A percentile compares a stretch with the other conserved stretches of the same genome.
Conservation (phyloP, 768 basidiomycete genomes). For the Phaffia australis region DNA sequence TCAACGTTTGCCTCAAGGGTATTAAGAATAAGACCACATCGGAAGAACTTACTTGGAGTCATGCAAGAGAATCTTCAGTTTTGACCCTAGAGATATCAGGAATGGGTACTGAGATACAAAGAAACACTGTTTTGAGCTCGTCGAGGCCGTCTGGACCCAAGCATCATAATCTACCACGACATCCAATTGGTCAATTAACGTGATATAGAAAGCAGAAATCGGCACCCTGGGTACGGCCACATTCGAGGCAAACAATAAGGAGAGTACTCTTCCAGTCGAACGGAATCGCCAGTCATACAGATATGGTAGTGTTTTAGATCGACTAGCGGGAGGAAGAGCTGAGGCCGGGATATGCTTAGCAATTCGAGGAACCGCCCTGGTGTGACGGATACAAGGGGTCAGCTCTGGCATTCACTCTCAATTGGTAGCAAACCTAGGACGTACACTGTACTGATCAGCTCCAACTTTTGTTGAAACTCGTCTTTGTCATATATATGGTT, state of each 20-base stretch:
- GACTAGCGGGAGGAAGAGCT: constrained; percentile 3
- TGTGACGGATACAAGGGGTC: background rate
- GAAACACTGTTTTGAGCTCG: constrained; percentile 19
- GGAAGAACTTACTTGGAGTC: constrained; percentile 20
- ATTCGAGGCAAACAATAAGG: constrained; percentile 25
- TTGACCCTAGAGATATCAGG: constrained; percentile 23
- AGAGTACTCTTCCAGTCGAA: constrained; percentile 18
- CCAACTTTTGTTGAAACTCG: constrained; percentile 13
- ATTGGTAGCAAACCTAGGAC: background rate
- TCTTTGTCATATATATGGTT: constrained; percentile 6
- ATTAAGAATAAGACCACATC: too few relatives aligned
- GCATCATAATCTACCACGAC: constrained; percentile 22
- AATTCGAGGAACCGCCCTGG: constrained; percentile 19
- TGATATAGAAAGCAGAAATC: constrained; percentile 17
- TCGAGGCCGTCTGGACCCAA: constrained; percentile 9
- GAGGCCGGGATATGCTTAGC: constrained; percentile 16
- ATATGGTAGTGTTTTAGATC: background rate
- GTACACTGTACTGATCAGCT: constrained; percentile 21
- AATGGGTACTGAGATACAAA: constrained; percentile 25
- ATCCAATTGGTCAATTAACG: constrained; percentile 19
- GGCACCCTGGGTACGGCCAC: constrained; percentile 1
- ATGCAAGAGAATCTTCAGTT: constrained; percentile 20
- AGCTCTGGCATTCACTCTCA: background rate
- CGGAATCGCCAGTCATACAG: constrained; percentile 25
- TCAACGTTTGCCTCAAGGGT: too few relatives aligned